Evolutionary conservation across 371 early-diverging fungal genomes (phyloP), one percentile per base, ranked within the genome.

Genomic region (Mucor indicus): DNA sequence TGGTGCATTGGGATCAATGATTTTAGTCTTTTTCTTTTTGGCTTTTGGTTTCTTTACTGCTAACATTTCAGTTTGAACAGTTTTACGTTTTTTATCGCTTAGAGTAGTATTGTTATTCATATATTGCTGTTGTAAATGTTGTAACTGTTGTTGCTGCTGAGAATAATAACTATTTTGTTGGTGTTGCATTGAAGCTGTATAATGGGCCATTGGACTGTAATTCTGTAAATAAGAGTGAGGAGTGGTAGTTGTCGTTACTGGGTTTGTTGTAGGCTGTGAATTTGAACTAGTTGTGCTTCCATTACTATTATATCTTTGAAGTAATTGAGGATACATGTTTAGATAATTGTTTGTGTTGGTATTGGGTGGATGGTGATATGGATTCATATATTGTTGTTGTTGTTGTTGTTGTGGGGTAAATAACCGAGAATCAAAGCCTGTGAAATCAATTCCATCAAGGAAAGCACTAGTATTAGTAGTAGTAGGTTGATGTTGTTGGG

Each of bases 1-100:
- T 47, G 71, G 70, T 35, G 75, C 75, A 53, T 75, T 75, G 12
- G 75, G 71, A 46, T 75, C 75, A 16, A 54, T 23, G 0, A 60
- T 27, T 27, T 52, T 52, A 7, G 42, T 32, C 33, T 53, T 50
- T 15, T 53, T 60, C 44, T 50, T 60, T 31, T 55, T 60, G 13
- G 43, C 30, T 24, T 60, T 22, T 43, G 17, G 20, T 54, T 60
- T 38, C 50, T 60, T 36, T 49, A 29, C 22, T 40, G 17, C 17
- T 31, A 25, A 22, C 41, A 20, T 21, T 39, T 24, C 44, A 16
- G 17, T 44, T 42, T 42, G 42, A 17, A 25, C 13, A 27, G 22
- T 17, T 17, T 15, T 42, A 12, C 49, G 31, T 3, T 40, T 32
- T 22, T 40, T 39, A 17, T 5, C 11, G 31, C 29, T 22, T 12